Evolutionary conservation across 2,329 filamentous ascomycete genomes (phyloP), one percentile per base, ranked within the genome.

Genomic region (Fusarium brachygibbosum): DNA sequence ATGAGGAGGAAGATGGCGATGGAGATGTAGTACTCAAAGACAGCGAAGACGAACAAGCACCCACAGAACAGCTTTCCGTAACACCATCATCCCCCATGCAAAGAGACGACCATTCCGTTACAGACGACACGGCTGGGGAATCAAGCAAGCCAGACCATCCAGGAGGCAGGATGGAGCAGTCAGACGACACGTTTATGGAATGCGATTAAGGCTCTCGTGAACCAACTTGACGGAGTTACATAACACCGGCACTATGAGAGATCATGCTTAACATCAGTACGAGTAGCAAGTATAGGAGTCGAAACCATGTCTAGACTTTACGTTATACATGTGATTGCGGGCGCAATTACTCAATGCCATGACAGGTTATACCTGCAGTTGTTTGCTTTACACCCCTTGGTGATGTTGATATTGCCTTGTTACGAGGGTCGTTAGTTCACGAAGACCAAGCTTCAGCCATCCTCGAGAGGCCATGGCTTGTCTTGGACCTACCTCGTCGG

Each of bases 401-500:
- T 46, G 19, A 50, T 58, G n/a, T 41, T 32, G 25, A 59, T 52
- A 21, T 17, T 44, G 23, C 48, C 23, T 32, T 32, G n/a, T n/a
- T n/a, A n/a, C n/a, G n/a, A n/a, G n/a, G n/a, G n/a, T n/a, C n/a
- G n/a, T n/a, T n/a, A n/a, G n/a, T n/a, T n/a, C n/a, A n/a, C n/a
- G n/a, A n/a, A n/a, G n/a, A n/a, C n/a, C n/a, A n/a, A n/a, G n/a
- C n/a, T 37, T 13, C 48, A 11, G 5, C 16, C 48, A 40, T 23
- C 40, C 12, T 19, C 29, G 17, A n/a, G 13, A 40, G 16, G 13
- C 12, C 31, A 21, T 19, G 13, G 31, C 32, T 45, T 32, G 50
- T 23, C 3, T 42, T 52, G 21, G 62, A 65, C 60, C 60, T 65
- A 65, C 62, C 62, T 52, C 60, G 52, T 59, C 41, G 5, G 62